phyloP scores from a whole-genome alignment of 441 rosid genomes.

The Croton laevigatus region DNA sequence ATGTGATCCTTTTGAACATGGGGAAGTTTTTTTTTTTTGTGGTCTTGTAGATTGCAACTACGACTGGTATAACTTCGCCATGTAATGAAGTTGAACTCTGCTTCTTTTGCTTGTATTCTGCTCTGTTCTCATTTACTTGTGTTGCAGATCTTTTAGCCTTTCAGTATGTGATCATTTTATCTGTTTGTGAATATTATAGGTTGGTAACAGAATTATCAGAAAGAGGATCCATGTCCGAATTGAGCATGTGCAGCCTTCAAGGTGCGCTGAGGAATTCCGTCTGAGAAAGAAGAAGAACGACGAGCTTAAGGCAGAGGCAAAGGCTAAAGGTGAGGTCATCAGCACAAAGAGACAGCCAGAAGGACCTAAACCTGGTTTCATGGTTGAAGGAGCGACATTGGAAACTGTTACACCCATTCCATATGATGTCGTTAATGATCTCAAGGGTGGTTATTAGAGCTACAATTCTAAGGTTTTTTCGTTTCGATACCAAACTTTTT shows the following conservation, averaged over 20 bases:
- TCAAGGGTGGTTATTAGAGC: slow-evolving; percentile 84
- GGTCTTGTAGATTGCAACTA: too few species aligned
- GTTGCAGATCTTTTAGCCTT: too few species aligned
- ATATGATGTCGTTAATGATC: slow-evolving; percentile 90
- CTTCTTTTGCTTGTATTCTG: too few species aligned
- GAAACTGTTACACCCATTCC: slow-evolving; percentile 96
- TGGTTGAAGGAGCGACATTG: slow-evolving; percentile 83
- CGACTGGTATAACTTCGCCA: too few species aligned
- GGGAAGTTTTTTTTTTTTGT: too few species aligned
- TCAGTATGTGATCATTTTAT: too few species aligned
- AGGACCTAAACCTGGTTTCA: slow-evolving; percentile 92
- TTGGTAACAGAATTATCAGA: slow-evolving; percentile 69
- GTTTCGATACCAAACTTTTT: too few species aligned
- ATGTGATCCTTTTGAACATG: too few species aligned
- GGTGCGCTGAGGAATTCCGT: slow-evolving; percentile 73
- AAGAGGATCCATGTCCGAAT: slow-evolving; percentile 88
- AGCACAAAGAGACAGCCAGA: slow-evolving; percentile 90
- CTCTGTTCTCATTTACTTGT: too few species aligned
- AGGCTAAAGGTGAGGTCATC: slow-evolving; percentile 68
- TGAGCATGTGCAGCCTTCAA: slow-evolving; percentile 80
- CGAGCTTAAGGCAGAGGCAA: slow-evolving; percentile 76
- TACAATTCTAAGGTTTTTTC: not conserved
- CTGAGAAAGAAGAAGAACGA: slow-evolving; percentile 75
- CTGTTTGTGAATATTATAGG: slow-evolving; percentile 34
- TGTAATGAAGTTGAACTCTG: too few species aligned